Percentiles rank a stretch among this genome's conserved stretches.
phyloP scores from a whole-genome alignment of 2,329 filamentous ascomycete species.

The Exophiala calicioides region DNA sequence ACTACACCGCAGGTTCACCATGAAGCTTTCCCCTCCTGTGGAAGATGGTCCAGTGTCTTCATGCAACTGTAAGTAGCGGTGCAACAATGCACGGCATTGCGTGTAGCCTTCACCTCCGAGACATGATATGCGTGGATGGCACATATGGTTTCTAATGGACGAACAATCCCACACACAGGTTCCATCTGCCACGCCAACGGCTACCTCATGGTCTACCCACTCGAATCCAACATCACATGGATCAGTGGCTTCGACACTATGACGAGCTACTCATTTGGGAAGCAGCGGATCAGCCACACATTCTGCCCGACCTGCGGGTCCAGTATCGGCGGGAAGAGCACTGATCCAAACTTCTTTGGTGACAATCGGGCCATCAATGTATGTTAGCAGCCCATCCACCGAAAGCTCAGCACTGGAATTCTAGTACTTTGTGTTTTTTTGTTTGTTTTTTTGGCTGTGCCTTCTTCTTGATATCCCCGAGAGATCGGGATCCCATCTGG shows the following conservation, averaged over 20 bases:
- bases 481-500: too few species aligned
- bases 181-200: constrained; percentile 37
- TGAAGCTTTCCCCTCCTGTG: constrained; percentile 32
- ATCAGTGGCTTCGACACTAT: constrained; percentile 29
- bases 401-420: not conserved
- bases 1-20: constrained; percentile 24
- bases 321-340: constrained; percentile 33
- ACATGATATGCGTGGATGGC: not conserved
- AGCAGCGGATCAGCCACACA: constrained; percentile 33
- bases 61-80: constrained; percentile 27
- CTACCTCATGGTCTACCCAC: constrained; percentile 35
- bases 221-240: constrained; percentile 31
- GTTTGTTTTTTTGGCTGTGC: too few species aligned
- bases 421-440: too few species aligned
- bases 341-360: constrained; percentile 29
- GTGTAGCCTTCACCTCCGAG: too few species aligned
- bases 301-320: constrained; percentile 38
- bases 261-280: constrained; percentile 35
- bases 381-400: constrained; percentile 7
- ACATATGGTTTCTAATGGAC: too few species aligned
- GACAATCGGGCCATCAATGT: constrained; percentile 37
- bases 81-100: not conserved
- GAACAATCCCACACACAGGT: constrained; percentile 22
- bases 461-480: too few species aligned
- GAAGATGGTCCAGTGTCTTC: constrained; percentile 28